Evolutionary conservation across 106 monocot species (phyloP).

Genomic region (Narthecium ossifragum): DNA sequence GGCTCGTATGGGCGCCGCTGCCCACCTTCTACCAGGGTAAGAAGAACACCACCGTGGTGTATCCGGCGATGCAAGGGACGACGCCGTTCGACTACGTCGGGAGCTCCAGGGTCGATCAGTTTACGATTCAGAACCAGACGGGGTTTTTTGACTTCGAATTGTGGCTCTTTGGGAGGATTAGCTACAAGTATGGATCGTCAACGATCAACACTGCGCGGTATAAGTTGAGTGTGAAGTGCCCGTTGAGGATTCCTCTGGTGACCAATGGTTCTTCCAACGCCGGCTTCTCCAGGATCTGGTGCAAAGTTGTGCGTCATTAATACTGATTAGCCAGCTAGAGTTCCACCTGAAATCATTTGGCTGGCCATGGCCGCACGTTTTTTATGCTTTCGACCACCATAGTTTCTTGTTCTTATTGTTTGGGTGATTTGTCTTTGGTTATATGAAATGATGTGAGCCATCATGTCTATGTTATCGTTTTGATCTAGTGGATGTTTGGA

Average conservation of each 20-base stretch:
- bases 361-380: too few species aligned
- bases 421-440: too few species aligned
- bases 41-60: slow-evolving; percentile 41
- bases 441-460: too few species aligned
- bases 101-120: not conserved
- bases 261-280: too few species aligned
- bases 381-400: too few species aligned
- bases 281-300: too few species aligned
- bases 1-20: slow-evolving; percentile 35
- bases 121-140: not conserved
- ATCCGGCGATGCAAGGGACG: slow-evolving; percentile 29
- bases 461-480: too few species aligned
- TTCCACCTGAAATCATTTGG: too few species aligned
- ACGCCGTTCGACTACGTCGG: not conserved
- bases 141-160: not conserved
- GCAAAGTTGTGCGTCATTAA: too few species aligned
- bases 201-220: not conserved
- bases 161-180: slow-evolving; percentile 2
- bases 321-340: too few species aligned
- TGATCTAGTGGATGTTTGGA: too few species aligned
- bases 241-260: not conserved
- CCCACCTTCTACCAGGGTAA: slow-evolving; percentile 51
- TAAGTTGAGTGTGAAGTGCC: not conserved
- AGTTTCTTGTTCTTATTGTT: too few species aligned
- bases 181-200: slow-evolving; percentile 7